Percentiles rank a stretch among this genome's conserved stretches.
Conservation (phyloP, 1,139 yeast genomes). For the Sugiyamaella pinicola region DNA sequence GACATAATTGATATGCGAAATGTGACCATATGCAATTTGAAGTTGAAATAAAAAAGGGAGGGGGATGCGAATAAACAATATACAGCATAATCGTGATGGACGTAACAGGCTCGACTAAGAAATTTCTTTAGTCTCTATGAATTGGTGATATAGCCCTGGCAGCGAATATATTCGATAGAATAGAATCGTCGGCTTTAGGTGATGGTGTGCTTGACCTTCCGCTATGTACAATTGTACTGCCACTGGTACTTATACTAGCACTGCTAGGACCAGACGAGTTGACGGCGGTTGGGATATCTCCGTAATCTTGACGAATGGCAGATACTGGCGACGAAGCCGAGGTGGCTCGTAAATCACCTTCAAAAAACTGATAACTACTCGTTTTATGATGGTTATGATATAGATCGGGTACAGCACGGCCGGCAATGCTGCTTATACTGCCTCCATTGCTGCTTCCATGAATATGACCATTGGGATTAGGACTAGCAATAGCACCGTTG, state of each 20-base stretch:
- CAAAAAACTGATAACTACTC: constrained; percentile 27
- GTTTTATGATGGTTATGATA: constrained; percentile 27
- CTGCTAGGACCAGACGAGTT: constrained; percentile 21
- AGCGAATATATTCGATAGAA: constrained; percentile 20
- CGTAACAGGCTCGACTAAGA: too few species aligned
- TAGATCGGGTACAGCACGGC: constrained; percentile 13
- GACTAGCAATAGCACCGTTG: background rate
- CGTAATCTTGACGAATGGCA: constrained; percentile 19
- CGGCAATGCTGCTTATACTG: constrained; percentile 2
- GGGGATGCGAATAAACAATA: background rate
- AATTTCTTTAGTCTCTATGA: constrained; percentile 23
- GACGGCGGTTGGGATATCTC: constrained; percentile 16
- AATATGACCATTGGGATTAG: background rate
- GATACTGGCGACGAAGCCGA: constrained; percentile 31
- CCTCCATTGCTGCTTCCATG: constrained; percentile 10
- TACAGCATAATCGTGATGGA: constrained; percentile 1
- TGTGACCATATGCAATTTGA: constrained; percentile 17
- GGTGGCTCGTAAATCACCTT: constrained; percentile 31
- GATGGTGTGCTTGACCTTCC: constrained; percentile 24
- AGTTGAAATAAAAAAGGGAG: background rate
- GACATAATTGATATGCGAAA: constrained; percentile 17
- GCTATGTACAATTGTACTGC: constrained; percentile 13
- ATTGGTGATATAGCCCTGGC: constrained; percentile 22
- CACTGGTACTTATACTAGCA: constrained; percentile 21
- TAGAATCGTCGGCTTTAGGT: constrained; percentile 23